Evolutionary conservation across 225 moss, liverwort and hornwort species (phyloP), one percentile per base, ranked within the genome.

Genomic region (Polytrichum formosum): DNA sequence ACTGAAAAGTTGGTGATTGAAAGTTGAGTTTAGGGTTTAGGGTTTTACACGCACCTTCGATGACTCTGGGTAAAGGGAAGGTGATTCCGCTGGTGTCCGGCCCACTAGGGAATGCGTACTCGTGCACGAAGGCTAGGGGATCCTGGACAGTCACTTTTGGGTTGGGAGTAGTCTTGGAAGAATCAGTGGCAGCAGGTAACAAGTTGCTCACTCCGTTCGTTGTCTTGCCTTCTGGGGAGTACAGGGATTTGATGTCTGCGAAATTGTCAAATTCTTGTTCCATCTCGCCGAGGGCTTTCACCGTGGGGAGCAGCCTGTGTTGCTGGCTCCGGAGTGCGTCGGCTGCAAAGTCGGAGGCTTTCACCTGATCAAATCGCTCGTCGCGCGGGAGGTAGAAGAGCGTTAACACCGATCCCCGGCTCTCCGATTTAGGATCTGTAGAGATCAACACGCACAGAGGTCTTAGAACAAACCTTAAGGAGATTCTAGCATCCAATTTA

Each of bases 311-410:
- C 13, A 88, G 55, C 30, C 79, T 60, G 35, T 92, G 92, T 46
- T 86, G 75, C 28, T 18, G 25, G 60, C 80, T 79, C 55, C 82
- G 59, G 75, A 90, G 53, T 2, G 83, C 30, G n/a, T 73, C 80
- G 35, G 84, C 84, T 0, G 82, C 83, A 75, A 92, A 90, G 61
- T 82, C 84, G 20, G 88, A 80, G 63, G 77, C 77, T 59, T 92
- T 90, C 68, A 90, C 74, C 19, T 88, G 84, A 61, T 86, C 86
- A 67, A 90, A 92, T 56, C 68, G 78, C 80, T 92, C 92, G 31
- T 92, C 92, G 1, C 90, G 88, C 0, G 92, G 92, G 20, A 92
- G 79, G 81, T 90, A 92, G 70, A n/a, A 84, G 22, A 76, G 71
- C 18, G 75, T 67, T 72, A 88, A 55, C 9, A 79, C 16, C 5